Conservation (phyloP, 495 filamentous ascomycete genomes). For the Trichoderma erinaceum region DNA sequence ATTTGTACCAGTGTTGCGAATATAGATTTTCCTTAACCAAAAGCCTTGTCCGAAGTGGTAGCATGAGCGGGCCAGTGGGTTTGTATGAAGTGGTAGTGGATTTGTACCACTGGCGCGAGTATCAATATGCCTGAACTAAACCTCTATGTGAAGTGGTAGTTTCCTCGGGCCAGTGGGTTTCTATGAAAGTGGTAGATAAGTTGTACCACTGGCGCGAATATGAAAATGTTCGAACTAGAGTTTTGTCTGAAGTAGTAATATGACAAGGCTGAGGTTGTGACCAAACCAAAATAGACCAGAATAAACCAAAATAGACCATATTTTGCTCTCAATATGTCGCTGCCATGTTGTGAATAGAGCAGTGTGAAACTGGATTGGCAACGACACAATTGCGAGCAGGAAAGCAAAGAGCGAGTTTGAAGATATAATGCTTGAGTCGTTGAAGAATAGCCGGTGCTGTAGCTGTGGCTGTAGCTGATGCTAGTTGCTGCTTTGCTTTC, state of each 20-base stretch:
- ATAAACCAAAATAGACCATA: neutral
- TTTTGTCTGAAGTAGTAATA: neutral
- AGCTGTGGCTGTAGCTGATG: neutral
- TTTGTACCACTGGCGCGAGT: too few species aligned
- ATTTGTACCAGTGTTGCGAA: too few species aligned
- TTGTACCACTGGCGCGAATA: neutral
- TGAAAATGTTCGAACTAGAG: neutral
- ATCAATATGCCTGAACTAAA: too few species aligned
- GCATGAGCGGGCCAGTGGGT: neutral
- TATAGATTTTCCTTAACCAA: too few species aligned
- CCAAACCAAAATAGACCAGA: neutral
- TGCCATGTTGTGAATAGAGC: neutral
- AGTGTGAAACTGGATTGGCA: neutral
- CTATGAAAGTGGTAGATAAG: neutral
- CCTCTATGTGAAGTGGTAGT: neutral
- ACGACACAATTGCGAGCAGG: neutral
- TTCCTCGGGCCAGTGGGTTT: neutral
- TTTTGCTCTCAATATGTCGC: neutral
- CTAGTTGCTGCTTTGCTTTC: conserved; percentile 1
- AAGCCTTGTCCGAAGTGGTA: neutral
- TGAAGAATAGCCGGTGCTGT: neutral
- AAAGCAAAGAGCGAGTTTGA: neutral
- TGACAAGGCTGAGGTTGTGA: neutral
- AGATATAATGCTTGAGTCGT: neutral
- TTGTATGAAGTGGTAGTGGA: neutral